Percentiles rank a stretch among this genome's conserved stretches.
Evolutionary conservation across 1,284 basidiomycete species (phyloP).

Genomic region (Trametes pubescens): DNA sequence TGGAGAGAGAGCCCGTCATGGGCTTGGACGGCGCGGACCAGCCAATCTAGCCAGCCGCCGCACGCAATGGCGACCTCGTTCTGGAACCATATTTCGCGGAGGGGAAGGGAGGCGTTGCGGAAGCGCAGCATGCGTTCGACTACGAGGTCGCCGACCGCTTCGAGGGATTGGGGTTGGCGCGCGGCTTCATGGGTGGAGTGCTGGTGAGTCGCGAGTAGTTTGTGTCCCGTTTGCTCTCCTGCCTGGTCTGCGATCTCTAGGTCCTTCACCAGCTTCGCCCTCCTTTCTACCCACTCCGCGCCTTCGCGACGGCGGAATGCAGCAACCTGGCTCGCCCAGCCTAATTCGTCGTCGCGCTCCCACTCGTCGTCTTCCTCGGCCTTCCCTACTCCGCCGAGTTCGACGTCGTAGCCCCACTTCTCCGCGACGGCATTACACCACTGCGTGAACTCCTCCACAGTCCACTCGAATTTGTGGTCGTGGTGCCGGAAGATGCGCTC

Average conservation of each 20-base stretch:
- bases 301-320: constrained; percentile 64
- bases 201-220: constrained; percentile 57
- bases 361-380: constrained; percentile 68
- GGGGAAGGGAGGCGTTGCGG: constrained; percentile 55
- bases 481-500: constrained; percentile 77
- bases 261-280: constrained; percentile 48
- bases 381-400: constrained; percentile 62
- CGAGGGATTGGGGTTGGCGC: constrained; percentile 49
- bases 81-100: constrained; percentile 79
- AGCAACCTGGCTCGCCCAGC: constrained; percentile 79
- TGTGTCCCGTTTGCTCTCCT: constrained; percentile 49
- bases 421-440: constrained; percentile 75
- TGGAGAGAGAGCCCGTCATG: constrained; percentile 41
- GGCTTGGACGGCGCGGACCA: constrained; percentile 58
- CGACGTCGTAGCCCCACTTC: constrained; percentile 80
- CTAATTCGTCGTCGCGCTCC: constrained; percentile 68
- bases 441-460: constrained; percentile 74
- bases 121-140: constrained; percentile 61
- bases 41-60: constrained; percentile 71
- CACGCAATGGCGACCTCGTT: constrained; percentile 64
- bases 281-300: constrained; percentile 36
- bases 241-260: constrained; percentile 42
- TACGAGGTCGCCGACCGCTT: constrained; percentile 61
- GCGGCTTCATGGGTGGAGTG: constrained; percentile 61
- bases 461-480: constrained; percentile 97